A percentile compares a stretch with the other conserved stretches of the same genome.
Conservation (phyloP, 2,329 filamentous ascomycete genomes). For the Pleurostoma richardsiae region DNA sequence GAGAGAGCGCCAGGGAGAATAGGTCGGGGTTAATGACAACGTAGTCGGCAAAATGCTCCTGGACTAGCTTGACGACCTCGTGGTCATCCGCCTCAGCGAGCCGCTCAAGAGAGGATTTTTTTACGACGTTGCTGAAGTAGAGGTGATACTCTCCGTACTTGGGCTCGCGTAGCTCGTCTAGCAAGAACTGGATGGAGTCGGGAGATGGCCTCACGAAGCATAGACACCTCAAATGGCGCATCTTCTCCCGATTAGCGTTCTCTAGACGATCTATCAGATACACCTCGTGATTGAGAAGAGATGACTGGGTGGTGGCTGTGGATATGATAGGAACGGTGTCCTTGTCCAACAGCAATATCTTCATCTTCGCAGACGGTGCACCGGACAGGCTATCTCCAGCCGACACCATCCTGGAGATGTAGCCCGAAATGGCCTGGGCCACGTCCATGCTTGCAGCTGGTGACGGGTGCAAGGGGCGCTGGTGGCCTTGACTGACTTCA, state of each 20-base stretch:
- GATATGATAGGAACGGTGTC: constrained; percentile 94
- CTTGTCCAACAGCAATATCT: constrained; percentile 88
- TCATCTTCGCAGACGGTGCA: constrained; percentile 85
- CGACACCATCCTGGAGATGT: constrained; percentile 94
- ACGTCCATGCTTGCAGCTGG: constrained; percentile 71
- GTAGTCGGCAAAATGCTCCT: constrained; percentile 96
- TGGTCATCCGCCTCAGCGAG: constrained; percentile 96
- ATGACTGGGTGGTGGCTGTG: constrained; percentile 91
- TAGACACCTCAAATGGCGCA: constrained; percentile 91
- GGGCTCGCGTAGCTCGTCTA: constrained; percentile 92
- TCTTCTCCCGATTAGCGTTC: constrained; percentile 86
- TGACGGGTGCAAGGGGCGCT: neutral
- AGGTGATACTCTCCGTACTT: constrained; percentile 97
- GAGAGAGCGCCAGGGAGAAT: constrained; percentile 71
- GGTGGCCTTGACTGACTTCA: too few species aligned
- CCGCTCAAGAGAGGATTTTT: constrained; percentile 91
- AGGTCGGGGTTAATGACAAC: constrained; percentile 92
- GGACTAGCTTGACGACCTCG: constrained; percentile 88
- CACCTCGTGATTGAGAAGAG: constrained; percentile 91
- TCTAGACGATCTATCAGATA: constrained; percentile 97
- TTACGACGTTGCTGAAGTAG: constrained; percentile 96
- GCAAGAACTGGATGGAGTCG: constrained; percentile 86
- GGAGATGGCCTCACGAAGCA: constrained; percentile 90
- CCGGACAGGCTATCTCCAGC: constrained; percentile 66
- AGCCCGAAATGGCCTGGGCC: constrained; percentile 85